These are phyloP conservation scores for Zoysia matrella DNA, from an alignment of 202 grass and related monocot genomes.

Conservation along the genomic window DNA sequence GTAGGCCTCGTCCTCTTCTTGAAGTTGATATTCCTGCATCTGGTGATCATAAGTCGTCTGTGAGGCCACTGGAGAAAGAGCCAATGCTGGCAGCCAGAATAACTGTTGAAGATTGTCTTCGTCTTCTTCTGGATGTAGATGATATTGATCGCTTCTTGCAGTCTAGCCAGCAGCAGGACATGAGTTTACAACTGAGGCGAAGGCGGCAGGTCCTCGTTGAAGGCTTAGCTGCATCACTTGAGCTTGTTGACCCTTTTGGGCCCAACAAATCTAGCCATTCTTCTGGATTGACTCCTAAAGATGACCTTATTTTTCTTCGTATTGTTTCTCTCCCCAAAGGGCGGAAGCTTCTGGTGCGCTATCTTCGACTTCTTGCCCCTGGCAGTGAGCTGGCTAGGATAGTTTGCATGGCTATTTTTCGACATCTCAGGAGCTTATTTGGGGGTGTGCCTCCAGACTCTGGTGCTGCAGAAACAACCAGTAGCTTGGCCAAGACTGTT, in stretches of 20 bases:
- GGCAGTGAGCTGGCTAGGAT: constrained; percentile 68
- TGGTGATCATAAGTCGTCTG: constrained; percentile 60
- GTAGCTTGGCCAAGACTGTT: constrained; percentile 70
- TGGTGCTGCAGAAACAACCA: constrained; percentile 67
- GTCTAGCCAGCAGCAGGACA: constrained; percentile 62
- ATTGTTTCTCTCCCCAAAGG: constrained; percentile 91
- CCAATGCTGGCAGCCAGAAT: too few relatives aligned
- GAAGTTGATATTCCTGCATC: constrained; percentile 69
- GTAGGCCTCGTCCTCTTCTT: constrained; percentile 73
- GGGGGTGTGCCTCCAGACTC: constrained; percentile 70
- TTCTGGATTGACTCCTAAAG: constrained; percentile 55
- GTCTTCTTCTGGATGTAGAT: too few relatives aligned
- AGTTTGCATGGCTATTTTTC: constrained; percentile 94
- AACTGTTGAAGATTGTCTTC: too few relatives aligned
- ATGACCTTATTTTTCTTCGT: constrained; percentile 82
- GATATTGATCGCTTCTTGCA: too few relatives aligned
- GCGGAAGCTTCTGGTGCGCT: constrained; percentile 67
- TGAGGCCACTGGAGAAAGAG: background rate
- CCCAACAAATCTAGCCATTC: constrained; percentile 64
- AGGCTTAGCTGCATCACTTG: constrained; percentile 82
- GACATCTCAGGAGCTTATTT: constrained; percentile 82
- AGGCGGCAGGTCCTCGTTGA: constrained; percentile 79
- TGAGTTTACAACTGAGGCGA: constrained; percentile 66
- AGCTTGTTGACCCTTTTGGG: constrained; percentile 90
- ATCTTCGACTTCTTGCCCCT: constrained; percentile 40